phyloP scores from a whole-genome alignment of 345 rosid genomes.

The Aegle marmelos region DNA sequence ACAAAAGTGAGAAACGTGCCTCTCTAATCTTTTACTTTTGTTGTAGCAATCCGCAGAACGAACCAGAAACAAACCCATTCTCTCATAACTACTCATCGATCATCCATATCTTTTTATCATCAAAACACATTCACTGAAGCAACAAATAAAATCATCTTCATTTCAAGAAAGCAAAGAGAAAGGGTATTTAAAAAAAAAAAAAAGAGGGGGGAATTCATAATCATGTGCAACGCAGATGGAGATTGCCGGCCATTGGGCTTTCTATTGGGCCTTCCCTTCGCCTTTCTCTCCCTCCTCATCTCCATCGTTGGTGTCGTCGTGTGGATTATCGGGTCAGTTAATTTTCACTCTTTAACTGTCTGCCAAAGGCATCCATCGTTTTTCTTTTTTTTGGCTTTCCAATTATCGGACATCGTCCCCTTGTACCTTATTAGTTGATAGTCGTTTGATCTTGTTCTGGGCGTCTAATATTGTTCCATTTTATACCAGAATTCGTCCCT shows the following conservation, averaged over 20 bases:
- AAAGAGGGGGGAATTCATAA: neutral
- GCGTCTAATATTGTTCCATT: neutral
- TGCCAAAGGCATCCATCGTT: neutral
- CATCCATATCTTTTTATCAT: neutral
- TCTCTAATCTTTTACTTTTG: neutral
- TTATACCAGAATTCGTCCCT: neutral
- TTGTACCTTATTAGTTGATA: neutral
- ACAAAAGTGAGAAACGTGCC: neutral
- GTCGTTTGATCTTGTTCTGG: neutral
- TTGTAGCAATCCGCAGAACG: neutral
- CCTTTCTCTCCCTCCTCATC: conserved; percentile 68
- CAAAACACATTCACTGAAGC: neutral
- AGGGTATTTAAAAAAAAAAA: neutral
- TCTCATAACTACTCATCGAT: no score
- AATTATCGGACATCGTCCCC: neutral
- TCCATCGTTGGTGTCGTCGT: conserved; percentile 66
- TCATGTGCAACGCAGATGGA: conserved; percentile 58
- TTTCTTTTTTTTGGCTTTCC: neutral
- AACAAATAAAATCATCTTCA: neutral
- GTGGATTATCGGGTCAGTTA: conserved; percentile 81
- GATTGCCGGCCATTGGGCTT: conserved; percentile 85
- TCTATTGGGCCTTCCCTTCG: conserved; percentile 87
- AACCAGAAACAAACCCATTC: neutral
- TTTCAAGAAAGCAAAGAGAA: neutral
- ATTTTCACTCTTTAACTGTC: neutral